Percentiles rank a stretch among this genome's conserved stretches.
phyloP scores from a whole-genome alignment of 1,284 basidiomycete genomes.

The Schizophyllum amplum region DNA sequence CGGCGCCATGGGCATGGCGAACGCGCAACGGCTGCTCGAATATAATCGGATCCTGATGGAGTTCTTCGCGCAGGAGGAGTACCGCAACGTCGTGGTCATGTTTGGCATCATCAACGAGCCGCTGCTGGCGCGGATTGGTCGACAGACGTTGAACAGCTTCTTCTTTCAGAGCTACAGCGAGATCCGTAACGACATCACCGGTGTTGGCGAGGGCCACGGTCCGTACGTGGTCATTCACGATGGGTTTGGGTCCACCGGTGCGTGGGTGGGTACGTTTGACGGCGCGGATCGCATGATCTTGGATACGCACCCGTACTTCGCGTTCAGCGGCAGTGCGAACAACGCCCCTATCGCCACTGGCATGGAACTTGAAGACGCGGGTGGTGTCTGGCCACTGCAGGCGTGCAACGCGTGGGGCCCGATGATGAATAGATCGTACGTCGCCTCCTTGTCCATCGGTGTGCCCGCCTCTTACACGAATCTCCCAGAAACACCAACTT shows the following conservation, averaged over 20 bases:
- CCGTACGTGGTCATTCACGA: slow-evolving; percentile 78
- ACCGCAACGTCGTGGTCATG: slow-evolving; percentile 59
- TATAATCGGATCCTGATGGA: slow-evolving; percentile 77
- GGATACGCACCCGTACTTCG: slow-evolving; percentile 75
- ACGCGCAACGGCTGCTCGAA: slow-evolving; percentile 79
- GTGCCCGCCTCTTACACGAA: neutral
- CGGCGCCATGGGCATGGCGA: slow-evolving; percentile 56
- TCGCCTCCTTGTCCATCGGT: neutral
- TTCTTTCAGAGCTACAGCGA: slow-evolving; percentile 69
- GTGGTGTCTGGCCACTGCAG: slow-evolving; percentile 44
- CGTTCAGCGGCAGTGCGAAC: slow-evolving; percentile 47
- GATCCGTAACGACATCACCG: slow-evolving; percentile 75
- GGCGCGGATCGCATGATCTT: slow-evolving; percentile 74
- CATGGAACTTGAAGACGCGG: slow-evolving; percentile 25
- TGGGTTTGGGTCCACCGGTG: slow-evolving; percentile 56
- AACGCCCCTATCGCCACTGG: slow-evolving; percentile 34
- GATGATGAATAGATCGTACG: slow-evolving; percentile 38
- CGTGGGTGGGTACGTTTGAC: slow-evolving; percentile 66
- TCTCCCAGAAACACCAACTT: slow-evolving; percentile 23
- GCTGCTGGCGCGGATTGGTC: slow-evolving; percentile 43
- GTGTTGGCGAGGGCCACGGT: slow-evolving; percentile 70
- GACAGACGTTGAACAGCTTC: slow-evolving; percentile 36
- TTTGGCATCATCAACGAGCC: slow-evolving; percentile 75
- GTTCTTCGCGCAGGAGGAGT: slow-evolving; percentile 68
- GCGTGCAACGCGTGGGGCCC: slow-evolving; percentile 51